These are phyloP conservation scores for Arctium minus DNA, from an alignment of 129 eudicot species.

Conservation along the genomic window DNA sequence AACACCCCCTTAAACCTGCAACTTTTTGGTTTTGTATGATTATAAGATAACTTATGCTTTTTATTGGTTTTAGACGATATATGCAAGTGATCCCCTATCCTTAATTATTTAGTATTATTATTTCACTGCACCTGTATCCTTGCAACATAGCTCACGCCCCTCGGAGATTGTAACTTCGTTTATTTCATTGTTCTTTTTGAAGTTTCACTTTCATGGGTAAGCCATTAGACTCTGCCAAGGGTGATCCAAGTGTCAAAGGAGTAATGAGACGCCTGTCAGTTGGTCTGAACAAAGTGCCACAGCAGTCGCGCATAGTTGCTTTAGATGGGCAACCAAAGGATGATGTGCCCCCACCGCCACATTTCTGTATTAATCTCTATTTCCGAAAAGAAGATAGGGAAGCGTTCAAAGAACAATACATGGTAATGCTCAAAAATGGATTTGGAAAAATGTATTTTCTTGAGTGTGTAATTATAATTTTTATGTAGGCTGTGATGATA, in stretches of 20 bases:
- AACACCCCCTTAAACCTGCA: neutral
- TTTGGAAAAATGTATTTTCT: neutral
- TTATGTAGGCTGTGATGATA: neutral
- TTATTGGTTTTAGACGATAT: slow-evolving; percentile 1
- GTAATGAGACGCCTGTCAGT: too few species aligned
- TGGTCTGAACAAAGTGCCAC: neutral
- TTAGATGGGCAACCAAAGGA: slow-evolving; percentile 1
- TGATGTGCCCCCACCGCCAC: slow-evolving; percentile 6
- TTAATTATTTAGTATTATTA: neutral
- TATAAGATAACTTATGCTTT: neutral
- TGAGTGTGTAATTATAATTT: neutral
- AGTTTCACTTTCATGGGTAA: slow-evolving; percentile 9
- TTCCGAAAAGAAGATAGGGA: slow-evolving; percentile 2
- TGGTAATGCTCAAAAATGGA: neutral
- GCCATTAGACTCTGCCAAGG: neutral
- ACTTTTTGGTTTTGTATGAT: neutral
- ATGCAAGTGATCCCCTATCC: slow-evolving; percentile 1
- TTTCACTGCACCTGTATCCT: neutral
- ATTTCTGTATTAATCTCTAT: neutral
- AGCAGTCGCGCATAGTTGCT: neutral
- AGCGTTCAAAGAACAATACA: neutral
- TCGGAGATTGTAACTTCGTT: neutral
- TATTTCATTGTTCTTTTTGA: neutral
- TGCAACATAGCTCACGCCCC: neutral
- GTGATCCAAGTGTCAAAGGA: neutral